phyloP scores from a whole-genome alignment of 2,329 filamentous ascomycete species.

The Clarireedia hainanense region DNA sequence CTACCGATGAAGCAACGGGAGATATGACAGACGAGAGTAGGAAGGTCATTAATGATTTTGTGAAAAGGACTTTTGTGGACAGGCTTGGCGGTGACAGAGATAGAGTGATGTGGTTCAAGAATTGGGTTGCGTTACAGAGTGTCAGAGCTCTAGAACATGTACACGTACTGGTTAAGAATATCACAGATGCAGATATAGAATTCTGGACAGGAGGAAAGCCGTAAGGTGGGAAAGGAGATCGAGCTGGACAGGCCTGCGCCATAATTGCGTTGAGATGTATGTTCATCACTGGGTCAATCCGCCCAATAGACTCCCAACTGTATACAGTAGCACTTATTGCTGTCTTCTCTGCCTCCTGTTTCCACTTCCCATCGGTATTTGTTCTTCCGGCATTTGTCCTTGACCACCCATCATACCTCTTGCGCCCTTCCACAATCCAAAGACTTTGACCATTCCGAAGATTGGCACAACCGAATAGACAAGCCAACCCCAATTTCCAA shows the following conservation, averaged over 20 bases:
- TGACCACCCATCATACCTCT: conserved; percentile 29
- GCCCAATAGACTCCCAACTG: no score
- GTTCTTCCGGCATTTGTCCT: conserved; percentile 21
- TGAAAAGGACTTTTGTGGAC: conserved; percentile 60
- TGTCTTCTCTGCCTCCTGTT: conserved; percentile 29
- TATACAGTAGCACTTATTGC: background rate
- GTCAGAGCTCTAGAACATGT: conserved; percentile 84
- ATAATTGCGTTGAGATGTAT: background rate
- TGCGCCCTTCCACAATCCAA: conserved; percentile 28
- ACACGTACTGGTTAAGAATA: conserved; percentile 62
- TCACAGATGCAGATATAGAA: conserved; percentile 42
- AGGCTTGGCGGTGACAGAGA: conserved; percentile 41
- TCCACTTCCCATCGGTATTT: conserved; percentile 18
- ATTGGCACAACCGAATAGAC: conserved; percentile 37
- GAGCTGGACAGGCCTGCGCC: no score
- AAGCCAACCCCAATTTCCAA: conserved; percentile 77
- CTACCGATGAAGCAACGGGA: conserved; percentile 61
- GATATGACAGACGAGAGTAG: conserved; percentile 65
- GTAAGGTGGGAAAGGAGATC: background rate
- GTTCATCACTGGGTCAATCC: no score
- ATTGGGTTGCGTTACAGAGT: conserved; percentile 83
- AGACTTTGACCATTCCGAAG: conserved; percentile 29
- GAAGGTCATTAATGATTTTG: conserved; percentile 57
- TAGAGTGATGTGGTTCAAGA: conserved; percentile 80
- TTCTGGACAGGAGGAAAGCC: conserved; percentile 38